phyloP scores from a whole-genome alignment of 768 basidiomycete genomes.

The Leccinum pellstonianum region DNA sequence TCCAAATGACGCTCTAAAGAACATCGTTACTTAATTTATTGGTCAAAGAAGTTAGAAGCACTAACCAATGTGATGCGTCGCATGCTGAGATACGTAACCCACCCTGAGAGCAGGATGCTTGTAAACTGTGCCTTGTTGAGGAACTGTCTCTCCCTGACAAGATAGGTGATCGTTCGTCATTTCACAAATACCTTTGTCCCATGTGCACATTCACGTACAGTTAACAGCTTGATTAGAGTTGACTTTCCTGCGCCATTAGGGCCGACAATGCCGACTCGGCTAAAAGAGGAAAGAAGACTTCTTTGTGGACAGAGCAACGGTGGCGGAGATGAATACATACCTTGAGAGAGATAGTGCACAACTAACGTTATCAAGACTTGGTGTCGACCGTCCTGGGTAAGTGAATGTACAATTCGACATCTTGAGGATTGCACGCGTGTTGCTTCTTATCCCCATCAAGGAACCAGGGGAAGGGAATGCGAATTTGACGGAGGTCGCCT shows the following conservation, averaged over 20 bases:
- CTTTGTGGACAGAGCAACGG: slow-evolving; percentile 15
- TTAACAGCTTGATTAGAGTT: slow-evolving; percentile 91
- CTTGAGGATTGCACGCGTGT: slow-evolving; percentile 94
- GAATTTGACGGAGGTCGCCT: slow-evolving; percentile 92
- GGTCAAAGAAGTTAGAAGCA: slow-evolving; percentile 14
- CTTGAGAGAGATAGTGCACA: slow-evolving; percentile 93
- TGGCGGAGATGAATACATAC: slow-evolving; percentile 40
- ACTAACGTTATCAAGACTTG: slow-evolving; percentile 83
- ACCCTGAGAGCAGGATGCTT: slow-evolving; percentile 94
- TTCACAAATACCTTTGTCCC: slow-evolving; percentile 6
- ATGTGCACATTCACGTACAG: slow-evolving; percentile 45
- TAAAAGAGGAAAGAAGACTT: slow-evolving; percentile 35
- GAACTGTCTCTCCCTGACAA: slow-evolving; percentile 79
- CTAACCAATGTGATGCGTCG: slow-evolving; percentile 90
- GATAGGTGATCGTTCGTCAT: slow-evolving; percentile 11
- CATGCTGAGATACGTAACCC: slow-evolving; percentile 97
- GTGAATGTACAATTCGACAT: slow-evolving; percentile 89
- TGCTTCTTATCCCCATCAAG: slow-evolving; percentile 95
- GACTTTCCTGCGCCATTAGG: slow-evolving; percentile 97
- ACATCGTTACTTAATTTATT: slow-evolving; percentile 23
- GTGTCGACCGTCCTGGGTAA: slow-evolving; percentile 79
- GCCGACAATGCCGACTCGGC: slow-evolving; percentile 88
- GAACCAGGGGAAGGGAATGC: slow-evolving; percentile 94
- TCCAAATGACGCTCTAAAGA: slow-evolving; percentile 82
- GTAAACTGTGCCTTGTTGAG: slow-evolving; percentile 89